A percentile compares a stretch with the other conserved stretches of the same genome.
Evolutionary conservation across 352 stramenopile genomes (phyloP).

Genomic region (Phytophthora melonis): DNA sequence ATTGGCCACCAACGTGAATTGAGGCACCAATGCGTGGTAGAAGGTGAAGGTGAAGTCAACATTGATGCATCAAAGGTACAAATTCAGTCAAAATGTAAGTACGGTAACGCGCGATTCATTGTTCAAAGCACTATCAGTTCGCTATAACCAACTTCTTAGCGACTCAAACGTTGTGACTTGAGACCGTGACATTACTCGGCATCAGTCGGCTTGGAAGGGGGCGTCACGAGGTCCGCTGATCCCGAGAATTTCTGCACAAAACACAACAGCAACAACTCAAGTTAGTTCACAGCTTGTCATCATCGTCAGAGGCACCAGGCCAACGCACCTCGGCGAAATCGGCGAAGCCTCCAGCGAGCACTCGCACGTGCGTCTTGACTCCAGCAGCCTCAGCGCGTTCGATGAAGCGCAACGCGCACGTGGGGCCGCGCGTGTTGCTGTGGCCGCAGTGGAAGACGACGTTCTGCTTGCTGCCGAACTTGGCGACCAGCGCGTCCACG

Average conservation of each 20-base stretch:
- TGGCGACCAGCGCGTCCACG: slow-evolving; percentile 42
- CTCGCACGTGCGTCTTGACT: slow-evolving; percentile 33
- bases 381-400: slow-evolving; percentile 27
- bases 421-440: slow-evolving; percentile 46
- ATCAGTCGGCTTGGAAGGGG: background rate
- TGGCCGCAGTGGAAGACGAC: slow-evolving; percentile 58
- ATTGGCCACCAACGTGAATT: background rate
- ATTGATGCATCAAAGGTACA: too few relatives aligned
- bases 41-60: too few relatives aligned
- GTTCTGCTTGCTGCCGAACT: slow-evolving; percentile 32
- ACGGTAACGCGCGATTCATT: background rate
- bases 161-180: too few relatives aligned
- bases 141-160: background rate
- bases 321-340: slow-evolving; percentile 38
- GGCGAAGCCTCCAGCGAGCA: slow-evolving; percentile 34
- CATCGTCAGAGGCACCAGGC: background rate
- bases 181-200: background rate
- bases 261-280: background rate
- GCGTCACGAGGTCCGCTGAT: slow-evolving; percentile 10
- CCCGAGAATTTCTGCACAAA: slow-evolving; percentile 14
- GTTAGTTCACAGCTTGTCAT: background rate
- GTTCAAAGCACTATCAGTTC: background rate
- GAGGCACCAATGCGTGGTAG: background rate
- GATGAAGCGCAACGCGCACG: slow-evolving; percentile 49
- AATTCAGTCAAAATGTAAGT: too few relatives aligned